Conservation (phyloP, 1,284 basidiomycete genomes). For the Puccinia coronata region DNA sequence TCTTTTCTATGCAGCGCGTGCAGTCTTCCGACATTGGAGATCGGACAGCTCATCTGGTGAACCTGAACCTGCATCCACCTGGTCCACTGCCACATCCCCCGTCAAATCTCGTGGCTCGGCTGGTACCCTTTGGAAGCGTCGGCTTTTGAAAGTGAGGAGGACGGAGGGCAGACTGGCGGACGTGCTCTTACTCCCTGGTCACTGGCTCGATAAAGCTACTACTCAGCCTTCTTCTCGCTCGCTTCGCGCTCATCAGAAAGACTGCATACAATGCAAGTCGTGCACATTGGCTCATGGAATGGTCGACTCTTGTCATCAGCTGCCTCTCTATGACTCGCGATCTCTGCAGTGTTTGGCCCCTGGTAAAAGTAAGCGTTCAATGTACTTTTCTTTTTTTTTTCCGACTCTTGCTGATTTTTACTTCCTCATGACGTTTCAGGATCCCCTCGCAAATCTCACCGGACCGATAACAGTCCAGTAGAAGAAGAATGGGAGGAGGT, state of each 20-base stretch:
- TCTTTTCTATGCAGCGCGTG: not conserved
- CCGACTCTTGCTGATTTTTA: not conserved
- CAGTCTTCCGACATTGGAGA: not conserved
- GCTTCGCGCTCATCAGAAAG: not conserved
- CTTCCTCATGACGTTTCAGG: not conserved
- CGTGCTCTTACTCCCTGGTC: not conserved
- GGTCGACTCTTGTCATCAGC: not conserved
- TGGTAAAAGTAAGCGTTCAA: not conserved
- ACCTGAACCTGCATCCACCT: not conserved
- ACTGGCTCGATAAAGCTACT: not conserved
- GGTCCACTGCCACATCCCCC: not conserved
- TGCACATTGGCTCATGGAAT: not conserved
- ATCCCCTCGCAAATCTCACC: not conserved
- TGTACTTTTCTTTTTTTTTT: not conserved
- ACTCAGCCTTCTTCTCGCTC: not conserved
- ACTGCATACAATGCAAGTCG: conserved; percentile 23
- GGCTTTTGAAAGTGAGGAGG: not conserved
- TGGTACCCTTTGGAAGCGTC: conserved; percentile 2
- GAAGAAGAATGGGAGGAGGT: conserved; percentile 23
- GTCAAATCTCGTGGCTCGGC: not conserved
- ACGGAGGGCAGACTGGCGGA: conserved; percentile 1
- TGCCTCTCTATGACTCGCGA: conserved; percentile 3
- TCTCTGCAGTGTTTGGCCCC: not conserved
- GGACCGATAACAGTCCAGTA: not conserved
- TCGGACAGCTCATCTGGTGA: not conserved